Conservation (phyloP, 768 basidiomycete genomes). For the Suillus sp. region DNA sequence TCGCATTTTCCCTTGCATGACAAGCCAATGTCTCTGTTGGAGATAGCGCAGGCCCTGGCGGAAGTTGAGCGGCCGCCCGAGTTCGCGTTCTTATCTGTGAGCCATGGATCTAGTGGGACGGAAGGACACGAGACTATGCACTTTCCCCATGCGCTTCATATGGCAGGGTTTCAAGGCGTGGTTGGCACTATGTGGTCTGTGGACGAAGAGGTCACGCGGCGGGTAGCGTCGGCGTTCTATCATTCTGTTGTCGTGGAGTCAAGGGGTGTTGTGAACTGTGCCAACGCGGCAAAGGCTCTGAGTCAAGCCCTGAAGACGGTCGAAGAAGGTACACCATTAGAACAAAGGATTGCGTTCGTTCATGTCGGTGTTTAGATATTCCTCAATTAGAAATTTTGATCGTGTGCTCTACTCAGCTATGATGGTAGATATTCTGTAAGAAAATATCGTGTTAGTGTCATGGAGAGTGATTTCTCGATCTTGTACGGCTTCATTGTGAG, state of each 20-base stretch:
- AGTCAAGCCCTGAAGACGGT: constrained; percentile 21
- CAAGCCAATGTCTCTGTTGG: constrained; percentile 23
- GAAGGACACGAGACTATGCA: constrained; percentile 36
- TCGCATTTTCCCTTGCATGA: constrained; percentile 32
- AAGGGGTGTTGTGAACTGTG: constrained; percentile 16
- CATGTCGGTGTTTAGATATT: constrained; percentile 26
- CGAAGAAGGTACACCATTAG: constrained; percentile 20
- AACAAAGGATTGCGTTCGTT: constrained; percentile 32
- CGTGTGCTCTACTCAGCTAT: not conserved
- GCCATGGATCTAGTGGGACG: constrained; percentile 21
- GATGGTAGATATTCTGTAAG: not conserved
- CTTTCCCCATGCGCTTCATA: constrained; percentile 36
- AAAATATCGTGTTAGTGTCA: not conserved
- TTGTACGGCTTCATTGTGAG: constrained; percentile 91
- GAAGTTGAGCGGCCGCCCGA: constrained; percentile 34
- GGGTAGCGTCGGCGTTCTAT: constrained; percentile 25
- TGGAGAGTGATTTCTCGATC: constrained; percentile 44
- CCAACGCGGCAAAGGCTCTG: constrained; percentile 24
- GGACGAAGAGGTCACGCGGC: constrained; percentile 25
- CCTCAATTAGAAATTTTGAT: not conserved
- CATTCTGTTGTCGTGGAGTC: constrained; percentile 20
- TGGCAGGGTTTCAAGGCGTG: constrained; percentile 35
- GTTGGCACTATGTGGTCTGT: constrained; percentile 39
- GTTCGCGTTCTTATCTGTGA: constrained; percentile 36
- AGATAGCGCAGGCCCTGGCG: constrained; percentile 26